These are phyloP conservation scores for Rhododendron simsii DNA, from an alignment of 148 eudicot genomes.

Conservation along the genomic window DNA sequence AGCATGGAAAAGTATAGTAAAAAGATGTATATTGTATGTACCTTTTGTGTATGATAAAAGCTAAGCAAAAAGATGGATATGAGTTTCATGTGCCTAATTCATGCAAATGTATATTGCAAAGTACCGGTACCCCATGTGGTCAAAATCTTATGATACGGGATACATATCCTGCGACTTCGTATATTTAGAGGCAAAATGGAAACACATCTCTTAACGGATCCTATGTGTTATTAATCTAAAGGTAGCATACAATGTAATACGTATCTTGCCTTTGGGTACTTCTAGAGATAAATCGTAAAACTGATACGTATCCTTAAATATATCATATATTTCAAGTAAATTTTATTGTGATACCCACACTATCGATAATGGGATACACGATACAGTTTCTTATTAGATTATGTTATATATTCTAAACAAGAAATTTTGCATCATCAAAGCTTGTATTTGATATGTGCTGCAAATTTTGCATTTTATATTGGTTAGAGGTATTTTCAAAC, in stretches of 20 bases:
- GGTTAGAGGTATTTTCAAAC: not conserved
- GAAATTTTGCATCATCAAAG: not conserved
- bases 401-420: not conserved
- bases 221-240: not conserved
- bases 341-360: not conserved
- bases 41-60: not conserved
- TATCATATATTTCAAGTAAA: not conserved
- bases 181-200: not conserved
- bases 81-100: not conserved
- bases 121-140: not conserved
- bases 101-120: not conserved
- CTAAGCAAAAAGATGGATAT: not conserved
- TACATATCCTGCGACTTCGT: not conserved
- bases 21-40: not conserved
- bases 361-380: not conserved
- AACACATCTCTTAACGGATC: not conserved
- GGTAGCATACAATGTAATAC: not conserved
- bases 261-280: not conserved
- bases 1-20: not conserved
- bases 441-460: not conserved
- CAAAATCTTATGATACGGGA: not conserved
- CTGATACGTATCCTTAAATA: not conserved
- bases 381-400: not conserved
- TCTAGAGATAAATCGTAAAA: not conserved
- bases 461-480: no score